Evolutionary conservation across 345 rosid species (phyloP).

Genomic region (Nephelium lappaceum): DNA sequence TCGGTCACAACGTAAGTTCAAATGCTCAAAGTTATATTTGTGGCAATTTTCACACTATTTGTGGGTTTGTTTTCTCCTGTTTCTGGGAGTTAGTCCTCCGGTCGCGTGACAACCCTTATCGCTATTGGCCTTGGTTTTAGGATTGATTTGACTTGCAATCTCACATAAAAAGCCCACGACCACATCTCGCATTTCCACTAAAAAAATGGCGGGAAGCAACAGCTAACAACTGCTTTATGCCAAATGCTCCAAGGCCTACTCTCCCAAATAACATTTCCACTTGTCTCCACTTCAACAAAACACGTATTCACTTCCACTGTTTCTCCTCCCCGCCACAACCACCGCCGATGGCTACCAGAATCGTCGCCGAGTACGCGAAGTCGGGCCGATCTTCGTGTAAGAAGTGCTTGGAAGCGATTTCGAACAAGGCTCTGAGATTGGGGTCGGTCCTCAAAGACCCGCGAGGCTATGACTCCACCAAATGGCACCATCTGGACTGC

Average conservation of each 20-base stretch:
- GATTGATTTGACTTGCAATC: too few species aligned
- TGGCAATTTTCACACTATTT: too few species aligned
- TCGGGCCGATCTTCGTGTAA: slow-evolving; percentile 82
- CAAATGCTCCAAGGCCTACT: neutral
- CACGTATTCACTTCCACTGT: neutral
- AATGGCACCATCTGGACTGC: slow-evolving; percentile 37
- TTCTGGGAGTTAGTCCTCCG: too few species aligned
- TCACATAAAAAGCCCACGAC: too few species aligned
- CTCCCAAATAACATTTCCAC: neutral
- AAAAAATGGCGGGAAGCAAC: too few species aligned
- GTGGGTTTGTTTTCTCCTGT: too few species aligned
- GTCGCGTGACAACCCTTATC: too few species aligned
- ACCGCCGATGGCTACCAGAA: slow-evolving; percentile 30
- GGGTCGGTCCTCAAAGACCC: slow-evolving; percentile 65
- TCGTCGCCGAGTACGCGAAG: slow-evolving; percentile 82
- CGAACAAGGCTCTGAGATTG: slow-evolving; percentile 55
- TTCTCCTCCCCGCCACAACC: neutral
- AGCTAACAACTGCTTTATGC: neutral
- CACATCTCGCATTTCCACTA: too few species aligned
- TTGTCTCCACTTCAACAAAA: neutral
- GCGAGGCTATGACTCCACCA: slow-evolving; percentile 47
- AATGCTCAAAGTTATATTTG: too few species aligned
- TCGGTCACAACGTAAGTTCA: too few species aligned
- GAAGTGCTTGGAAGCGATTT: slow-evolving; percentile 58
- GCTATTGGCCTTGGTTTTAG: too few species aligned